phyloP scores from a whole-genome alignment of 2,329 filamentous ascomycete genomes.

The Simplicillium aogashimaense region DNA sequence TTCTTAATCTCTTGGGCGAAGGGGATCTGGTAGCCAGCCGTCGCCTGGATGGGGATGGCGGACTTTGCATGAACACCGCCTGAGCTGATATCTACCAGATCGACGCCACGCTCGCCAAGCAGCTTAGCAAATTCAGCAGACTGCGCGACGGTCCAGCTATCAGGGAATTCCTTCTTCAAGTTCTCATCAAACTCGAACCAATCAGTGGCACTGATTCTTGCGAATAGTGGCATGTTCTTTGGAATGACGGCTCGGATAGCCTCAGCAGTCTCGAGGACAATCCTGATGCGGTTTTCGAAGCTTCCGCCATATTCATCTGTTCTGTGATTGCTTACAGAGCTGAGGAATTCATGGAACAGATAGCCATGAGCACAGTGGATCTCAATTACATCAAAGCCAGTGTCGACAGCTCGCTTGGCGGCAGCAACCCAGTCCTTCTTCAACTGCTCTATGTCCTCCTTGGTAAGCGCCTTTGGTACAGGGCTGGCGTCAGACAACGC shows the following conservation, averaged over 20 bases:
- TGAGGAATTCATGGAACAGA: constrained; percentile 55
- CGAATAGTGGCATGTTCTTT: constrained; percentile 55
- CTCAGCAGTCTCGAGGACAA: constrained; percentile 56
- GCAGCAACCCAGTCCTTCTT: constrained; percentile 50
- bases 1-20: constrained; percentile 59
- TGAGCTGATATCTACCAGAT: constrained; percentile 59
- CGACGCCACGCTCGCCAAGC: constrained; percentile 54
- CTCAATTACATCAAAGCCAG: constrained; percentile 70
- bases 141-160: constrained; percentile 54
- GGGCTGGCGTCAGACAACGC: constrained; percentile 47
- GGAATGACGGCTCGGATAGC: constrained; percentile 51
- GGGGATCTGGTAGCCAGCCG: constrained; percentile 54
- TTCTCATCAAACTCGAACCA: constrained; percentile 53
- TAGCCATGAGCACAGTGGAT: constrained; percentile 58
- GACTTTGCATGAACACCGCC: constrained; percentile 50
- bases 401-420: constrained; percentile 49
- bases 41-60: constrained; percentile 27
- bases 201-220: constrained; percentile 61
- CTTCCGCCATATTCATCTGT: constrained; percentile 55
- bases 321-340: constrained; percentile 47
- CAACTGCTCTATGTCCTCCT: constrained; percentile 50
- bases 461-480: constrained; percentile 51
- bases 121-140: constrained; percentile 50
- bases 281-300: constrained; percentile 57
- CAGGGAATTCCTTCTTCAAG: constrained; percentile 29